Conservation (phyloP, 2,329 filamentous ascomycete genomes). For the Diaporthe ilicicola region DNA sequence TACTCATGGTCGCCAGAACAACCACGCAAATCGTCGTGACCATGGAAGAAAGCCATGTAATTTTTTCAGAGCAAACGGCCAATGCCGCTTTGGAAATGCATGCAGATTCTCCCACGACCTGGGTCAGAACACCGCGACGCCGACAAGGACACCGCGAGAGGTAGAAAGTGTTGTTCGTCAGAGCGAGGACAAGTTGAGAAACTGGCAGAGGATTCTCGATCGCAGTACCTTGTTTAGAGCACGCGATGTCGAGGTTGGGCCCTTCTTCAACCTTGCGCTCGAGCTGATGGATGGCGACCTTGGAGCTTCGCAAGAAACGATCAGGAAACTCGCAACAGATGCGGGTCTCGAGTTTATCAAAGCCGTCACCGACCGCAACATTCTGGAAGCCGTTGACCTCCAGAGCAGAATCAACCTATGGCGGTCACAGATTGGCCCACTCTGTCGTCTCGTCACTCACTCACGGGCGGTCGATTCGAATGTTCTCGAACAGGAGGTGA, state of each 20-base stretch:
- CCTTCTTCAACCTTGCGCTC: slow-evolving; percentile 43
- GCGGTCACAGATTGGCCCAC: slow-evolving; percentile 38
- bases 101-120: not conserved
- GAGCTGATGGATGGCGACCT: slow-evolving; percentile 43
- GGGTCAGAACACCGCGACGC: no score
- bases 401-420: slow-evolving; percentile 2
- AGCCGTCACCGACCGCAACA: not conserved
- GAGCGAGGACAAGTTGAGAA: slow-evolving; percentile 3
- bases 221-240: not conserved
- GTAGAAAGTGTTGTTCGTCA: not conserved
- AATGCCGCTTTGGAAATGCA: not conserved
- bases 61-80: not conserved
- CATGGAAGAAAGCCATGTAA: not conserved
- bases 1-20: not conserved
- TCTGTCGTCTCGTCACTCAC: slow-evolving; percentile 48
- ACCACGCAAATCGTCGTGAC: not conserved
- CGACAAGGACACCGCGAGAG: not conserved
- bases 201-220: slow-evolving; percentile 13
- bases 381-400: not conserved
- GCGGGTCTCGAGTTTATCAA: slow-evolving; percentile 31
- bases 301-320: slow-evolving; percentile 40
- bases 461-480: slow-evolving; percentile 46
- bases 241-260: not conserved
- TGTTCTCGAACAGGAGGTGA: slow-evolving; percentile 49
- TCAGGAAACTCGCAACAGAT: slow-evolving; percentile 32